phyloP scores from a whole-genome alignment of 2,329 filamentous ascomycete genomes.

The Aspergillus ustus region DNA sequence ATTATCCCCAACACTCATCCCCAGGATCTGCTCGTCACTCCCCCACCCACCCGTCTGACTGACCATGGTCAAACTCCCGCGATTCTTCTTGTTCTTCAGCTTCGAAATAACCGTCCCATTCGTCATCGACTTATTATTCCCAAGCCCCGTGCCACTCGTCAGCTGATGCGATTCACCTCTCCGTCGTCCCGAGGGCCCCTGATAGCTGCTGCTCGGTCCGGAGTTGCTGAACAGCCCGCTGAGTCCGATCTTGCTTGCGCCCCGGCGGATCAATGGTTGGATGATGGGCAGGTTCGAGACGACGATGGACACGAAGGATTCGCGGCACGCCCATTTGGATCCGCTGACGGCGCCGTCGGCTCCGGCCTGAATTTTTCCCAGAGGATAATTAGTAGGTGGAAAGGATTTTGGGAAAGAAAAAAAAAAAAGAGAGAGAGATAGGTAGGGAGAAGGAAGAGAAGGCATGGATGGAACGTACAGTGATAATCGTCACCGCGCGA shows the following conservation, averaged over 20 bases:
- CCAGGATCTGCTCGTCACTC: conserved; percentile 35
- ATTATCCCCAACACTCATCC: background rate
- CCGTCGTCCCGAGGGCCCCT: background rate
- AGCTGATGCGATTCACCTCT: conserved; percentile 23
- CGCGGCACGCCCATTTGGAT: conserved; percentile 48
- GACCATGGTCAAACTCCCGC: conserved; percentile 8
- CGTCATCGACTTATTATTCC: background rate
- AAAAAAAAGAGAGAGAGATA: conserved; percentile 17
- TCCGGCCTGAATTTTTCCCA: conserved; percentile 23
- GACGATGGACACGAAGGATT: conserved; percentile 49
- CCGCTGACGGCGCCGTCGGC: conserved; percentile 40
- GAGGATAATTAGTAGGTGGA: background rate
- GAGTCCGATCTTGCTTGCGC: conserved; percentile 33
- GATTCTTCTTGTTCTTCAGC: background rate
- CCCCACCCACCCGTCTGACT: conserved; percentile 29
- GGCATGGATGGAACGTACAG: conserved; percentile 25
- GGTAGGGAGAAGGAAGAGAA: background rate
- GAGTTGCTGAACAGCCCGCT: conserved; percentile 32
- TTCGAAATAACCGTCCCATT: background rate
- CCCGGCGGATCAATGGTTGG: conserved; percentile 36
- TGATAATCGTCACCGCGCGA: conserved; percentile 55
- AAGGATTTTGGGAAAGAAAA: conserved; percentile 22
- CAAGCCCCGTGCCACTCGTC: background rate
- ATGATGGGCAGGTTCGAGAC: conserved; percentile 49
- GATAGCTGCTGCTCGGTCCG: conserved; percentile 15